Conservation (phyloP, 352 stramenopile genomes). For the Phytophthora citrophthora region DNA sequence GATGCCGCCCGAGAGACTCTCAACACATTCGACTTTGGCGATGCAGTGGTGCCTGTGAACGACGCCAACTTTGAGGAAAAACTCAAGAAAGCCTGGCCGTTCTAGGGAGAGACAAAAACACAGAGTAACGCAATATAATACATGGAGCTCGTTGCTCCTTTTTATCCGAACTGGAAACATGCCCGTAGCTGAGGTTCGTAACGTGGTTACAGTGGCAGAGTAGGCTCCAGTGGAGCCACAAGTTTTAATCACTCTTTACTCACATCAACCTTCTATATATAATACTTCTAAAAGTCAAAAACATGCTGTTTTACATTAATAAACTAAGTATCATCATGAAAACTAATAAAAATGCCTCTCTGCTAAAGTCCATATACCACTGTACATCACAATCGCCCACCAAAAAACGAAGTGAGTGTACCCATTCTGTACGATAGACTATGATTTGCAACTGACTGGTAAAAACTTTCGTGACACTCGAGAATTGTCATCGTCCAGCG, state of each 20-base stretch:
- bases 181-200: too few species aligned
- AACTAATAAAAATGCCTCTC: not conserved
- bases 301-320: too few species aligned
- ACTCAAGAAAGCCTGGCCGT: conserved; percentile 11
- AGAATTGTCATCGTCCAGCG: not conserved
- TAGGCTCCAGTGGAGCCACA: too few species aligned
- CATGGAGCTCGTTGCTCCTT: not conserved
- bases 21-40: conserved; percentile 5
- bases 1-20: not conserved
- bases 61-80: conserved; percentile 7
- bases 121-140: not conserved
- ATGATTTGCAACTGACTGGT: conserved; percentile 1
- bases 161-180: not conserved
- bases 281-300: too few species aligned
- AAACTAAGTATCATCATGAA: not conserved
- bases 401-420: conserved; percentile 20
- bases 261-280: too few species aligned
- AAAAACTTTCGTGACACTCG: not conserved
- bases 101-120: not conserved
- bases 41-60: conserved; percentile 3
- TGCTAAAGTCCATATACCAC: not conserved
- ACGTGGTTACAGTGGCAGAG: too few species aligned
- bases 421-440: conserved; percentile 6
- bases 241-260: too few species aligned
- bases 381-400: not conserved